A percentile compares a stretch with the other conserved stretches of the same genome.
phyloP scores from a whole-genome alignment of 805 yeast species.

The Cyberlindnera samutprakarnensis region DNA sequence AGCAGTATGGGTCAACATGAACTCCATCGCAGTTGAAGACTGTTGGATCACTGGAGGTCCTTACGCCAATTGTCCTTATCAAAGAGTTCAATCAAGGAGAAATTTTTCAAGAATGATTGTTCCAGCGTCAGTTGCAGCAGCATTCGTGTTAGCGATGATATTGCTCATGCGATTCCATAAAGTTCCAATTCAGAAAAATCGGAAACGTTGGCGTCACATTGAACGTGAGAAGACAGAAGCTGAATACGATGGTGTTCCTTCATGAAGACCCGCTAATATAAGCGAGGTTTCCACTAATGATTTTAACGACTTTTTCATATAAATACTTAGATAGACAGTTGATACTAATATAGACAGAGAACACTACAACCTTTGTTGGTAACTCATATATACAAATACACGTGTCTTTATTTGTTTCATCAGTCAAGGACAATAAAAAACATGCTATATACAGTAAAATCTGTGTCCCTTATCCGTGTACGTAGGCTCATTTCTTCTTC shows the following conservation, averaged over 20 bases:
- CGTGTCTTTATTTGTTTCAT: too few species aligned
- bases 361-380: too few species aligned
- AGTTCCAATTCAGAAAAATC: constrained; percentile 65
- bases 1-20: constrained; percentile 69
- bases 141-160: constrained; percentile 40
- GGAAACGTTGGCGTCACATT: constrained; percentile 56
- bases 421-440: too few species aligned
- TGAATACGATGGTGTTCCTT: constrained; percentile 85
- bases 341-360: too few species aligned
- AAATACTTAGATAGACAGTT: too few species aligned
- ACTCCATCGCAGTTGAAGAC: constrained; percentile 60
- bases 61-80: constrained; percentile 72
- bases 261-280: too few species aligned
- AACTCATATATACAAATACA: too few species aligned
- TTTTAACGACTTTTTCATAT: neutral
- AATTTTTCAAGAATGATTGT: constrained; percentile 57
- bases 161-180: constrained; percentile 47
- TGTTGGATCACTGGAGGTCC: constrained; percentile 90
- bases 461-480: too few species aligned
- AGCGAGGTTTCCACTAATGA: too few species aligned
- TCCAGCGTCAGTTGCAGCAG: constrained; percentile 53
- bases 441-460: too few species aligned
- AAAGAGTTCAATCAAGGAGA: constrained; percentile 41
- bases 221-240: constrained; percentile 47
- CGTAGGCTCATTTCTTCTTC: constrained; percentile 31